Percentiles rank a stretch among this genome's conserved stretches.
These are phyloP conservation scores for Smallanthus sonchifolius DNA, from an alignment of 129 eudicot species.

Conservation along the genomic window DNA sequence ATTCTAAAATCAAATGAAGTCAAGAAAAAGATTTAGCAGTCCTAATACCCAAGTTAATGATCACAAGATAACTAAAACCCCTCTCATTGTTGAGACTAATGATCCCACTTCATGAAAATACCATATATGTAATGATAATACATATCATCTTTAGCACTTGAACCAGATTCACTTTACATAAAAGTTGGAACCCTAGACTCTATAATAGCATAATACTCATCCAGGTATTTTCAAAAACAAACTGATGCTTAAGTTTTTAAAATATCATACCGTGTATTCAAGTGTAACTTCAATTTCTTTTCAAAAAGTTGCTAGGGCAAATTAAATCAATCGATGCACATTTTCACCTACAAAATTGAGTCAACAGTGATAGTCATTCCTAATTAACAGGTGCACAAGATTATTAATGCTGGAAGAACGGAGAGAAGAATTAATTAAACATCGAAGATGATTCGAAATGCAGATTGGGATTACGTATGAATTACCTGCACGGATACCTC, in stretches of 20 bases:
- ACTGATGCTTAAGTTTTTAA: background rate
- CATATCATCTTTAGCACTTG: background rate
- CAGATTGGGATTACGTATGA: background rate
- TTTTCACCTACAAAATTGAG: background rate
- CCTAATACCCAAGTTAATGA: background rate
- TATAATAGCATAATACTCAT: too few species aligned
- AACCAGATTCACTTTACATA: background rate
- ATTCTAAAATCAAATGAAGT: background rate
- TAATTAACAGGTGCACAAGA: background rate
- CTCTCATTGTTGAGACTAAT: background rate
- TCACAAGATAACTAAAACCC: background rate
- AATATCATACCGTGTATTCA: background rate
- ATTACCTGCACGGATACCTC: slow-evolving; percentile 7
- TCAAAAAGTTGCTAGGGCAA: background rate
- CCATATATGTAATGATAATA: background rate
- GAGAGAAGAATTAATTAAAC: background rate
- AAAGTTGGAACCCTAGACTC: background rate
- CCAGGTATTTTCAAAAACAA: background rate
- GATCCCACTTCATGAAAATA: background rate
- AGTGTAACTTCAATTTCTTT: background rate
- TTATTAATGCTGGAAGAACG: background rate
- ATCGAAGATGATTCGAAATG: background rate
- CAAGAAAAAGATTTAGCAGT: background rate
- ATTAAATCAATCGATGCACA: slow-evolving; percentile 10
- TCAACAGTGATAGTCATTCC: background rate